Evolutionary conservation across 495 filamentous ascomycete species (phyloP).

Genomic region (Friedmanniomyces simplex): DNA sequence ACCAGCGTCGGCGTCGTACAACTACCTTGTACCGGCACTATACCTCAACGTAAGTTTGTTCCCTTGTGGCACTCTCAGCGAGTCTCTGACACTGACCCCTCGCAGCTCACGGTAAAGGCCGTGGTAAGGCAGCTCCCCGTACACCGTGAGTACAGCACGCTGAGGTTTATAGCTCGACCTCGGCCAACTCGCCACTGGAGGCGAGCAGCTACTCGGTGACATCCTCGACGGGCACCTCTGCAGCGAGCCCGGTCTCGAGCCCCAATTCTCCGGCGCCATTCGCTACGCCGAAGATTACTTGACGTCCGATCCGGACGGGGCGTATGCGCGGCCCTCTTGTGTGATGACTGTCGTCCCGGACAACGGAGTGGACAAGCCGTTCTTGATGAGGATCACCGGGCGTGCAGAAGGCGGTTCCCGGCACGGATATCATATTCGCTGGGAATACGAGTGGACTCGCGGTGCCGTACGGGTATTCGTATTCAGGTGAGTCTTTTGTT

Average conservation of each 20-base stretch:
- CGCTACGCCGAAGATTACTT: constrained; percentile 6
- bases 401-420: neutral
- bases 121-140: neutral
- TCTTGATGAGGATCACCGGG: constrained; percentile 7
- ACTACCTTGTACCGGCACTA: constrained; percentile 10
- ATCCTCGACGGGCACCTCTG: constrained; percentile 6
- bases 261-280: constrained; percentile 6
- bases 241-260: constrained; percentile 11
- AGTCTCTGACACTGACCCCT: neutral
- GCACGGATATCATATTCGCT: neutral
- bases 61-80: neutral
- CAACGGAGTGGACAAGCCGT: constrained; percentile 5
- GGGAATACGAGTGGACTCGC: neutral
- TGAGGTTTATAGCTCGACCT: neutral
- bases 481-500: constrained; percentile 9
- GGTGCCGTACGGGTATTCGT: constrained; percentile 11
- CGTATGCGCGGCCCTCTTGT: neutral
- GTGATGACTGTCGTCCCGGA: constrained; percentile 7
- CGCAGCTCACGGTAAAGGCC: constrained; percentile 7
- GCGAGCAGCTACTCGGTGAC: constrained; percentile 3
- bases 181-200: constrained; percentile 8
- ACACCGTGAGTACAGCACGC: neutral
- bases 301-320: neutral
- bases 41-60: constrained; percentile 11
- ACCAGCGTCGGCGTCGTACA: constrained; percentile 4